These are phyloP conservation scores for Calonectria hawksworthii DNA, from an alignment of 2,329 filamentous ascomycete species.

Conservation along the genomic window DNA sequence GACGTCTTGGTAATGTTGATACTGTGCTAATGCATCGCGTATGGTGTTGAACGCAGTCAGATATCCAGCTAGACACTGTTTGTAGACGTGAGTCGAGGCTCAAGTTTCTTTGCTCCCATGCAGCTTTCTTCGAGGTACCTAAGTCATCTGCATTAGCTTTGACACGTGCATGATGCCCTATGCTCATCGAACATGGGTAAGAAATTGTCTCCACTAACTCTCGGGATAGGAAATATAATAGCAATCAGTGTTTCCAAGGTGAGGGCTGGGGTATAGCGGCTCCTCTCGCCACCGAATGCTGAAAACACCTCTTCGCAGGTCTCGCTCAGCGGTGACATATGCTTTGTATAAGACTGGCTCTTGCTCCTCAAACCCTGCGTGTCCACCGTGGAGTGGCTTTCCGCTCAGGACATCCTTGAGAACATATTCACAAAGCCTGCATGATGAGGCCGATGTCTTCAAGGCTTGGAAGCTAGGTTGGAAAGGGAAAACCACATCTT, in stretches of 20 bases:
- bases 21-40: background rate
- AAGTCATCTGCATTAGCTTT: background rate
- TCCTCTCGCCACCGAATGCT: background rate
- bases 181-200: no score
- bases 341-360: background rate
- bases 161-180: background rate
- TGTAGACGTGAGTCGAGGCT: background rate
- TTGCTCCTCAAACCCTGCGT: background rate
- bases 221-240: background rate
- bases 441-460: background rate
- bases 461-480: background rate
- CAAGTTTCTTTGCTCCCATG: background rate
- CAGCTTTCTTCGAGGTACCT: background rate
- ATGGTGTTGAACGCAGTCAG: background rate
- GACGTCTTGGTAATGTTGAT: background rate
- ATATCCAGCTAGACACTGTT: background rate
- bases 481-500: background rate
- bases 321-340: background rate
- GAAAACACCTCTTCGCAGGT: background rate
- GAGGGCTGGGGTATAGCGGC: background rate
- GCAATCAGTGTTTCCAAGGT: background rate
- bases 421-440: background rate
- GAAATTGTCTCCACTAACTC: background rate
- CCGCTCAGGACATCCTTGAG: background rate
- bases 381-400: background rate